Percentiles rank a stretch among this genome's conserved stretches.
These are phyloP conservation scores for Plasmodium vivax DNA, from an alignment of 169 alveolate genomes.

Conservation along the genomic window DNA sequence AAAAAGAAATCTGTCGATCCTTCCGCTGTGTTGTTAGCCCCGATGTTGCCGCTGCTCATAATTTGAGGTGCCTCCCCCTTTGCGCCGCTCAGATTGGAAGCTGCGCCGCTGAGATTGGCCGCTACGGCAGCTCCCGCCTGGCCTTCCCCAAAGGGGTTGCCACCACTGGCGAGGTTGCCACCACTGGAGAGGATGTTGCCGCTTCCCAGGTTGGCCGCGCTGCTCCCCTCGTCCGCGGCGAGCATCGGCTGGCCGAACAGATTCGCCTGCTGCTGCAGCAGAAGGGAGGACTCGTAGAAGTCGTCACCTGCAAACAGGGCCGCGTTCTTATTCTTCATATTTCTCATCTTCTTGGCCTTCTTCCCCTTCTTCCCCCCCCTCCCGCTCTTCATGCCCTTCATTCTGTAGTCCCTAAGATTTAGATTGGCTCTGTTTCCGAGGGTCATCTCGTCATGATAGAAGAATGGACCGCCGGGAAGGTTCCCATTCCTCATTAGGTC, in stretches of 20 bases:
- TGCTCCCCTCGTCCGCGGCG: not conserved
- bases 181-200: not conserved
- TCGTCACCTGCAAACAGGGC: not conserved
- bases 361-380: not conserved
- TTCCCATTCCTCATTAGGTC: not conserved
- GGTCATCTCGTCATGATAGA: not conserved
- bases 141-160: not conserved
- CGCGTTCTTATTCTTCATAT: not conserved
- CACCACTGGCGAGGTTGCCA: not conserved
- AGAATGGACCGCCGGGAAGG: not conserved
- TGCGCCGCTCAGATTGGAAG: no score
- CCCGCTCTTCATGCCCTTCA: constrained; percentile 20
- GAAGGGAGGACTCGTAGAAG: not conserved
- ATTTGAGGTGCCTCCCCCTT: not conserved
- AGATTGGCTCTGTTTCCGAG: constrained; percentile 17
- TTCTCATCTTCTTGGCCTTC: not conserved
- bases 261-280: not conserved
- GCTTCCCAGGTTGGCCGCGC: no score
- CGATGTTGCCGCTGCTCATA: not conserved
- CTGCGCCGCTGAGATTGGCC: not conserved
- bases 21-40: not conserved
- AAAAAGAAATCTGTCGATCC: not conserved
- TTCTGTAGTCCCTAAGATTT: constrained; percentile 14
- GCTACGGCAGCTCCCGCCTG: not conserved
- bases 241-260: not conserved